phyloP scores from a whole-genome alignment of 2,329 filamentous ascomycete genomes.

The Scolecobasidium constrictum region DNA sequence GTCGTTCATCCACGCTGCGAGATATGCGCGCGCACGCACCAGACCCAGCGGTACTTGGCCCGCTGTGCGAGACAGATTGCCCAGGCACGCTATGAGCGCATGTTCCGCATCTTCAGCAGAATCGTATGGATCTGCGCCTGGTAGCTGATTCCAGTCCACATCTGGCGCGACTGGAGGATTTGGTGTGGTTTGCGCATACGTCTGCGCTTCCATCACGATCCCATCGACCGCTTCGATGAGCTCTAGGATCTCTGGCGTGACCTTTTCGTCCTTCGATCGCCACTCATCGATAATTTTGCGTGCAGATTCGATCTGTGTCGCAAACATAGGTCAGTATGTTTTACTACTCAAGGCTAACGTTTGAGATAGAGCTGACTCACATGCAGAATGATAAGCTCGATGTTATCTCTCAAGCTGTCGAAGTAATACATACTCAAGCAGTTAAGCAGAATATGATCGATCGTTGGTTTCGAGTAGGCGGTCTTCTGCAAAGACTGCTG shows the following conservation, averaged over 20 bases:
- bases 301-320: background rate
- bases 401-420: background rate
- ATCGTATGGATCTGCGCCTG: background rate
- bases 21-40: background rate
- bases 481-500: background rate
- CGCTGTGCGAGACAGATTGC: background rate
- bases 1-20: background rate
- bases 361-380: background rate
- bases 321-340: background rate
- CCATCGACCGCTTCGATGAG: background rate
- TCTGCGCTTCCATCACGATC: background rate
- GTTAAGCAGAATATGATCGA: background rate
- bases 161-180: background rate
- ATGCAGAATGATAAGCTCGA: background rate
- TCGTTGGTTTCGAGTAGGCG: background rate
- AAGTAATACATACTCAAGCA: background rate
- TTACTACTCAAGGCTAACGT: background rate
- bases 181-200: background rate
- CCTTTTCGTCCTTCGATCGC: background rate
- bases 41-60: background rate
- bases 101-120: background rate
- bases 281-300: background rate
- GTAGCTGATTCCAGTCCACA: background rate
- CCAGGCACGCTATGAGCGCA: background rate
- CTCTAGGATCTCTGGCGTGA: background rate